Percentiles rank a stretch among this genome's conserved stretches.
Evolutionary conservation across 2,329 filamentous ascomycete species (phyloP).

Genomic region (Nigrospora oryzae): DNA sequence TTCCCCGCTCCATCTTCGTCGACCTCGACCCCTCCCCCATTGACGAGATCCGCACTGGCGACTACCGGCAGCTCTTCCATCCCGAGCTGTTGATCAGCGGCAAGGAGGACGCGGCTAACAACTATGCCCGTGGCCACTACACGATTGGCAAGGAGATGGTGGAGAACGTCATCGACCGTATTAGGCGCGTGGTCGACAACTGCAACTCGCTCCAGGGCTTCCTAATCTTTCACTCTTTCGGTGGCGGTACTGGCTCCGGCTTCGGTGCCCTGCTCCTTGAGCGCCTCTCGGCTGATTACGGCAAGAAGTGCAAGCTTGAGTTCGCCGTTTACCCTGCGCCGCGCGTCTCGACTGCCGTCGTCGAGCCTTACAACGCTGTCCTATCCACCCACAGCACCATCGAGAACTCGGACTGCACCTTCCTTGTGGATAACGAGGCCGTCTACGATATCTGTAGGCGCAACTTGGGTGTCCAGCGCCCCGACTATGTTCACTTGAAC

Average conservation of each 20-base stretch:
- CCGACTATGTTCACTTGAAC: slow-evolving; percentile 64
- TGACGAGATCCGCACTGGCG: slow-evolving; percentile 63
- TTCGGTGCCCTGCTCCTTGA: slow-evolving; percentile 66
- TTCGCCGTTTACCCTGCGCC: slow-evolving; percentile 66
- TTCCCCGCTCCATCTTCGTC: slow-evolving; percentile 64
- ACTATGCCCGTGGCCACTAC: slow-evolving; percentile 70
- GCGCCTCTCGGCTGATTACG: slow-evolving; percentile 64
- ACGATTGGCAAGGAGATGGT: slow-evolving; percentile 72
- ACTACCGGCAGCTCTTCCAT: slow-evolving; percentile 63
- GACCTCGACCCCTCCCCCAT: slow-evolving; percentile 66
- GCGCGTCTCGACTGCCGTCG: slow-evolving; percentile 60
- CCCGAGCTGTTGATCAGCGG: slow-evolving; percentile 64
- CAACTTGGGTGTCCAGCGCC: slow-evolving; percentile 61
- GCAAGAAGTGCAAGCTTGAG: slow-evolving; percentile 72
- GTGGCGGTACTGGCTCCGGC: slow-evolving; percentile 64
- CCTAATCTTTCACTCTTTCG: slow-evolving; percentile 68
- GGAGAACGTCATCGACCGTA: slow-evolving; percentile 60
- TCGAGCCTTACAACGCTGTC: slow-evolving; percentile 68
- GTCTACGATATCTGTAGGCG: slow-evolving; percentile 69
- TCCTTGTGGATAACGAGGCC: slow-evolving; percentile 67
- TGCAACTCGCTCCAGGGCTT: slow-evolving; percentile 66
- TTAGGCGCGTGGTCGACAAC: slow-evolving; percentile 64
- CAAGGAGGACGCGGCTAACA: slow-evolving; percentile 72
- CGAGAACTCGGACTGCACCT: slow-evolving; percentile 73
- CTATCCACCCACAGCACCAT: slow-evolving; percentile 68